Evolutionary conservation across 1,139 yeast species (phyloP).

Genomic region (Sugiyamaella pinicola): DNA sequence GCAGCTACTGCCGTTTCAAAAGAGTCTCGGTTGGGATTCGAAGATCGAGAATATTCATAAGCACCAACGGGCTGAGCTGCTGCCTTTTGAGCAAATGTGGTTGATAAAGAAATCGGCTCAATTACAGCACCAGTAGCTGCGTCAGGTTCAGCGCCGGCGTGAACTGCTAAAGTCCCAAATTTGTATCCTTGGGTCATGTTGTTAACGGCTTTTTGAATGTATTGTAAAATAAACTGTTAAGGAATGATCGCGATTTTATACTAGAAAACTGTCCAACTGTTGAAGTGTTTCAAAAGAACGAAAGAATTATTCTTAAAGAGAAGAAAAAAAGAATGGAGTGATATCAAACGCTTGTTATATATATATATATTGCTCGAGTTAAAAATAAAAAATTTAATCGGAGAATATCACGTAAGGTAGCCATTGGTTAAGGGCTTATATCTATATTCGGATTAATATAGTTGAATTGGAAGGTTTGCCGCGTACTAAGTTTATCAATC

Average conservation of each 20-base stretch:
- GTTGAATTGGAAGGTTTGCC: conserved; percentile 2
- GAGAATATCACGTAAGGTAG: conserved; percentile 9
- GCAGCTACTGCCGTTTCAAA: conserved; percentile 82
- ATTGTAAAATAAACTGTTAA: neutral
- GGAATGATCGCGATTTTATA: neutral
- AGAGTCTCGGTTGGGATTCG: conserved; percentile 85
- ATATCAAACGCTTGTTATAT: neutral
- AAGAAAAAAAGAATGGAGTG: neutral
- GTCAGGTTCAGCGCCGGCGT: conserved; percentile 78
- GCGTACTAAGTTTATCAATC: neutral
- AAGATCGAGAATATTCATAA: conserved; percentile 85
- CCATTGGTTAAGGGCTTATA: conserved; percentile 10
- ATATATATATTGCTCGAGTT: conserved; percentile 3
- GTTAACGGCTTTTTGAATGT: neutral
- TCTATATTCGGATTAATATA: neutral
- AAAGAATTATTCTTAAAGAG: neutral
- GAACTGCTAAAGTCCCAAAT: conserved; percentile 83
- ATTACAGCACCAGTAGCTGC: conserved; percentile 83
- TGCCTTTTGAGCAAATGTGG: conserved; percentile 79
- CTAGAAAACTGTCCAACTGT: too few relatives aligned
- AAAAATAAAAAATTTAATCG: conserved; percentile 4
- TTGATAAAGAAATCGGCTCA: conserved; percentile 79
- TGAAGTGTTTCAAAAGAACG: neutral
- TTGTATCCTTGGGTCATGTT: conserved; percentile 32
- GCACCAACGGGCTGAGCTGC: conserved; percentile 78